These are phyloP conservation scores for Hsuehochloa calcarea DNA, from an alignment of 176 grass and related monocot genomes.

Conservation along the genomic window DNA sequence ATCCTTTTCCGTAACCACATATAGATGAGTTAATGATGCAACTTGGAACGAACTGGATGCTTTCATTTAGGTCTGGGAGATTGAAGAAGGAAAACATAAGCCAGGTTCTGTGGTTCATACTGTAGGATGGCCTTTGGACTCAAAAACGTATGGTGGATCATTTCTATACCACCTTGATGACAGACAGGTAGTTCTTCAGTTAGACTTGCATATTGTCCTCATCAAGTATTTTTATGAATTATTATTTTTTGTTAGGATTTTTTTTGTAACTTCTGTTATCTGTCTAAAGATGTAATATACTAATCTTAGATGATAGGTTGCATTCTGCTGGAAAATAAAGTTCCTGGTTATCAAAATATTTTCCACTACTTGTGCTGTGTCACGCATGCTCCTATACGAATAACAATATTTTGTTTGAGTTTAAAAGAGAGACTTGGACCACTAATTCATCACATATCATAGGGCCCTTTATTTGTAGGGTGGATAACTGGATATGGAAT, in stretches of 20 bases:
- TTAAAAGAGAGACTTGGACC: background rate
- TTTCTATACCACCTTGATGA: slow-evolving; percentile 89
- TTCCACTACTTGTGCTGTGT: background rate
- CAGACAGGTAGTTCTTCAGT: slow-evolving; percentile 63
- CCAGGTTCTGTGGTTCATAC: slow-evolving; percentile 84
- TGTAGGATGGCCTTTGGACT: slow-evolving; percentile 92
- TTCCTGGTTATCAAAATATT: background rate
- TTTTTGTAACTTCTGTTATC: background rate
- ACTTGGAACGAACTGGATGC: background rate
- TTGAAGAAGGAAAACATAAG: slow-evolving; percentile 81
- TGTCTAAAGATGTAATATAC: background rate
- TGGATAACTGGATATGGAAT: background rate
- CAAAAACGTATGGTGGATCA: slow-evolving; percentile 80
- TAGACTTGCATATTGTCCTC: background rate
- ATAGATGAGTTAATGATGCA: background rate
- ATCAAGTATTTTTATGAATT: background rate
- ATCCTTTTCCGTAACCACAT: too few species aligned
- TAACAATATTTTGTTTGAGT: background rate
- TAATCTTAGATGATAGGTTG: background rate
- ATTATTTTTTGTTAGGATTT: background rate
- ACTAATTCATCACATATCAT: background rate
- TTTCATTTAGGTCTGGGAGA: slow-evolving; percentile 82
- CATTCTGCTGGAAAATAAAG: slow-evolving; percentile 7
- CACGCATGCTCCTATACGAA: background rate
- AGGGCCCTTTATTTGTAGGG: background rate